These are phyloP conservation scores for Talaromyces sp. DNA, from an alignment of 2,329 filamentous ascomycete genomes.

Conservation along the genomic window DNA sequence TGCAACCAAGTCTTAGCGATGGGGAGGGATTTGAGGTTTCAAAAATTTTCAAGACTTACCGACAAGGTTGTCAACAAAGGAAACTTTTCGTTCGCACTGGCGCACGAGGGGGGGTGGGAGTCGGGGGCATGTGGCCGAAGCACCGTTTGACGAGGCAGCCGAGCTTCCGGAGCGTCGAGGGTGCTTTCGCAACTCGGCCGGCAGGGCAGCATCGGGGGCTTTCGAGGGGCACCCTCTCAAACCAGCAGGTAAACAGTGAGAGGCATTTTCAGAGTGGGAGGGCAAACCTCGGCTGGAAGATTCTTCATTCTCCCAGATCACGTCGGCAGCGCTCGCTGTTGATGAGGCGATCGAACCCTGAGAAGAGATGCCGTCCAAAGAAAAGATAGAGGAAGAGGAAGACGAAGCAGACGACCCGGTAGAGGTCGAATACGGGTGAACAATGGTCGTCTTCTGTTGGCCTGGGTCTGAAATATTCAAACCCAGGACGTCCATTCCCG, in stretches of 20 bases:
- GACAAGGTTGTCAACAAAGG: constrained; percentile 94
- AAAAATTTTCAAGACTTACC: constrained; percentile 59
- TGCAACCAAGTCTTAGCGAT: constrained; percentile 26
- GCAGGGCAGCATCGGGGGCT: constrained; percentile 28
- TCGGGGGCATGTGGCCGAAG: constrained; percentile 48
- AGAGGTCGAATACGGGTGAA: constrained; percentile 62
- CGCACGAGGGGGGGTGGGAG: constrained; percentile 72
- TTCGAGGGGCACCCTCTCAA: constrained; percentile 25
- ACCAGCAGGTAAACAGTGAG: constrained; percentile 21
- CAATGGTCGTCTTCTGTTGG: constrained; percentile 31
- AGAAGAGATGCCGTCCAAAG: constrained; percentile 58
- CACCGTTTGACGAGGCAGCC: constrained; percentile 44
- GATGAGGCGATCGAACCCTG: constrained; percentile 67
- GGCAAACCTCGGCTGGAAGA: constrained; percentile 20
- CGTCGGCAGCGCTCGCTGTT: constrained; percentile 55
- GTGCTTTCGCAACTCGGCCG: constrained; percentile 42
- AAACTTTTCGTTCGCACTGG: constrained; percentile 86
- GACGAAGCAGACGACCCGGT: constrained; percentile 71
- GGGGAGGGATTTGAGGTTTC: constrained; percentile 24
- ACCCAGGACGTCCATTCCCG: constrained; percentile 41
- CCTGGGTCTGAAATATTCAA: constrained; percentile 35
- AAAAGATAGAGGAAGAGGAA: constrained; percentile 73
- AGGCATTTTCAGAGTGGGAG: constrained; percentile 17
- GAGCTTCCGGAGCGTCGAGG: constrained; percentile 51
- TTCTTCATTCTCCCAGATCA: constrained; percentile 41